A percentile compares a stretch with the other conserved stretches of the same genome.
phyloP scores from a whole-genome alignment of 1,284 basidiomycete genomes.

The Sporisorium reilianum region DNA sequence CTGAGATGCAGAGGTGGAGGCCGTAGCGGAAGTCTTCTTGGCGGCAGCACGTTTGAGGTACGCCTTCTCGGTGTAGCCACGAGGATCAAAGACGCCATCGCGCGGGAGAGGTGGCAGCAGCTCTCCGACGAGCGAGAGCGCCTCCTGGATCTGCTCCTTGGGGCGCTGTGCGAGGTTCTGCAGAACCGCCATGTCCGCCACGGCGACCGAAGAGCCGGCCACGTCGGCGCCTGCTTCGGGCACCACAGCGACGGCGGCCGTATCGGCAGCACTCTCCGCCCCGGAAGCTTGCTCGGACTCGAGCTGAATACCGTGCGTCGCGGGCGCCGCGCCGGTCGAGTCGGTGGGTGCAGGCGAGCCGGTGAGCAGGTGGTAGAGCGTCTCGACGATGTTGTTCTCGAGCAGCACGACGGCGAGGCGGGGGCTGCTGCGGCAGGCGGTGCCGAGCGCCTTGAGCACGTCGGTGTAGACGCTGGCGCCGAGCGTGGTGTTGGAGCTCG shows the following conservation, averaged over 20 bases:
- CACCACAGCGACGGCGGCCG: constrained; percentile 46
- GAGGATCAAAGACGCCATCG: constrained; percentile 94
- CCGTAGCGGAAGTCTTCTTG: constrained; percentile 6
- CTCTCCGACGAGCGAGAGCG: constrained; percentile 61
- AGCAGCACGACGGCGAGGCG: constrained; percentile 59
- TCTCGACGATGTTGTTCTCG: constrained; percentile 65
- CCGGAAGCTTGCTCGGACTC: constrained; percentile 41
- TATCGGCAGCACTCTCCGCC: constrained; percentile 37
- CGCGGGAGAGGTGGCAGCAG: constrained; percentile 64
- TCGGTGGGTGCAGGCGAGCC: constrained; percentile 59
- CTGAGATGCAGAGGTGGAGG: constrained; percentile 2
- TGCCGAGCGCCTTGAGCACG: constrained; percentile 62
- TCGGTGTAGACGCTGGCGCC: constrained; percentile 59
- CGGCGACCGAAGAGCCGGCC: constrained; percentile 47
- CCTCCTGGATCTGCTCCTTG: constrained; percentile 76
- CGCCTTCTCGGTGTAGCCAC: constrained; percentile 87
- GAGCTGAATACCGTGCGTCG: constrained; percentile 40
- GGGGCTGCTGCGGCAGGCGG: constrained; percentile 57
- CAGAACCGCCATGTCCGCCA: constrained; percentile 90
- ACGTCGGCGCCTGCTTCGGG: constrained; percentile 25
- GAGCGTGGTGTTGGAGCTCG: constrained; percentile 53
- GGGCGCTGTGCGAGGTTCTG: constrained; percentile 95
- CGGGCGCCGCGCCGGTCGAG: constrained; percentile 8
- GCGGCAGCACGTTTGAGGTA: constrained; percentile 70
- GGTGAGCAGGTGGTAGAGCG: constrained; percentile 65